Base-by-base conservation (phyloP, 2,329 filamentous ascomycete genomes). In the Acrocalymma vagum region DNA sequence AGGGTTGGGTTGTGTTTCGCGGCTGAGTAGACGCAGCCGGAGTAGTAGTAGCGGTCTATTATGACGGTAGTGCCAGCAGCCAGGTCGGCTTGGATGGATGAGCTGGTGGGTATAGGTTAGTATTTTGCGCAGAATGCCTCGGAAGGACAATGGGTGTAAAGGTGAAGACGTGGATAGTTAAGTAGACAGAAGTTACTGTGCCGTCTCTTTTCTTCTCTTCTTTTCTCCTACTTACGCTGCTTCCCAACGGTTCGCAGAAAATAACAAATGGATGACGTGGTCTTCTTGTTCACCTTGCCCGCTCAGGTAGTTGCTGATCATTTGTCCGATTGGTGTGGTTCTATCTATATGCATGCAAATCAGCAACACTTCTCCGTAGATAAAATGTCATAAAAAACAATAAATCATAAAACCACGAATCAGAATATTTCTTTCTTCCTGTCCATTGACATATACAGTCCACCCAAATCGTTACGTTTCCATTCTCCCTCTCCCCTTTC, bases 1-100 rank as follows among this genome's bases (percentile, higher is more conserved):
- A 96, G 78, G 2, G 76, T 69, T 0, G 85, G 82, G 55, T 89
- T 90, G 29, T 83, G 78, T 66, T 97, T 97, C 3, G 94, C 93
- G 0, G 90, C 90, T 16, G 86, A 90, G 74, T 97, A 99, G 33
- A 96, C 90, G 42, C 92, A 88, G 38, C 94, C 94, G 14, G 88
- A 94, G 75, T 96, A 93, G 67, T 95, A 95, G 74, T 97, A 99
- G 31, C 94, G 85, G 70, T 99, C 94, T 54, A 93, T 85, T 25
- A 99, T 77, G 21, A 99, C 79, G 0, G 84, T 94, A 14, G 79
- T 85, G 7, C 93, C 92, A 1, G 76, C 69, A 1, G 76, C 72
- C 5, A 96, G 75, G 6, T 66, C 63, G 15, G 57, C 33, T 46
- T 62, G 53, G 20, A 78, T 76, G 2, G 58, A 60, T 6, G 61